Evolutionary conservation across 2,329 filamentous ascomycete species (phyloP), one percentile per base, ranked within the genome.

Genomic region (Monilinia polystroma): DNA sequence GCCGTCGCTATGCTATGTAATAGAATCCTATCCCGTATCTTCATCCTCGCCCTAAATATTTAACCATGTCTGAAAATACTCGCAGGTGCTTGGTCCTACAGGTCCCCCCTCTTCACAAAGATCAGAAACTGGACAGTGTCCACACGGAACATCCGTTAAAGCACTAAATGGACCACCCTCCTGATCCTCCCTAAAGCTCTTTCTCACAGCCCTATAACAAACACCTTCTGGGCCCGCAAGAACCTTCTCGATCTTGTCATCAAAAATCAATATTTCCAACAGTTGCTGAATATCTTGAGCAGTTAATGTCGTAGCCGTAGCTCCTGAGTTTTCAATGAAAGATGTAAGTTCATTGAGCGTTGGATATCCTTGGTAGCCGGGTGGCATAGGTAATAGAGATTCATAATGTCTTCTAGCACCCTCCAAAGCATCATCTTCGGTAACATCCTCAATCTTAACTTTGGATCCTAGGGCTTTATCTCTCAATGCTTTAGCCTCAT

Each of bases 21-120:
- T 67, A 67, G 58, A 64, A 70, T 69, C 59, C n/a, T 43, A 57
- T 63, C 58, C 49, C 47, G 41, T 35, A 56, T 59, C 23, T 55
- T 32, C 38, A 41, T 38, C n/a, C 52, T 4, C 26, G 55, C 43
- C 51, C 54, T 63, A 64, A 51, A 49, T 57, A 14, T 81, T 84
- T 56, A 97, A 79, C 95, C 95, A 99, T 63, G 88, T 85, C 70
- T 90, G 85, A 75, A 96, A 97, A 76, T 99, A 99, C 64, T 92
- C 90, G 78, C 95, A 99, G 62, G 90, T 96, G 71, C 87, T 90
- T 0, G 94, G 92, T 74, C 90, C 96, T 29, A 99, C 92, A 0
- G 93, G 92, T 0, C 94, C 94, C 8, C 92, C 93, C 68, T 96
- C 92, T 71, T 92, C 90, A 76, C 95, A 99, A 2, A 98, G 83